Base-by-base conservation (phyloP, 2,329 filamentous ascomycete species). In the Reticulascus tulasneorum region DNA sequence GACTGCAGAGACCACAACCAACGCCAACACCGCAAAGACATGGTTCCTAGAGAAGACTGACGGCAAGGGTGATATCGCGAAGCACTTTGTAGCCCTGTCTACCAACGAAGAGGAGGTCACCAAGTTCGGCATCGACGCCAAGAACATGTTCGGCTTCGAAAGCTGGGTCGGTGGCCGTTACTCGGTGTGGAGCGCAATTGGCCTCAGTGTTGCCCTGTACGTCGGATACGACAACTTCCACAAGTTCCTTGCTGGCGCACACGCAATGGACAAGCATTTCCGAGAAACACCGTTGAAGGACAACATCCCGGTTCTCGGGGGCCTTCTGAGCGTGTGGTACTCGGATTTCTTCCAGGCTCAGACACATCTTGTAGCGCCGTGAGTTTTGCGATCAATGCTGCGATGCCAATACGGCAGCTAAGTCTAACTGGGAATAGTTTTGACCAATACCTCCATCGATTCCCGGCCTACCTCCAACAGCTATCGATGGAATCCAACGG, bases 121-220 rank as follows among this genome's bases (percentile, higher is more conserved):
- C 68, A 97, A 97, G 75, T 98, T 98, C 56, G 93, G 93, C 49
- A 98, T 98, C 56, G 91, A 97, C 70, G 84, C 82, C 68, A 91
- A 91, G 77, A 98, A 97, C 77, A 98, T 98, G 93, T 98, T 98
- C 59, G 90, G 89, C 54, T 98, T 98, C 62, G 90, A 91, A 67
- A 94, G 86, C 67, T 98, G 93, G 93, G 91, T 97, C 34, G 93
- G 93, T 62, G 93, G 93, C 39, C 86, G 93, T 42, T 98, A 98
- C 79, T 95, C 89, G 42, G 93, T 98, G 50, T 98, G 93, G 93
- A 95, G 89, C 51, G 93, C 93, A 62, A 98, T 98, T 58, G 93
- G 93, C 52, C 73, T 98, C 45, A 95, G 88, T 47, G 90, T 98
- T 39, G 84, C 84, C 51, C 76, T 98, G 49, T 95, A 96, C 73